Evolutionary conservation across 805 yeast genomes (phyloP).

Genomic region (Hanseniaspora mollemarum): DNA sequence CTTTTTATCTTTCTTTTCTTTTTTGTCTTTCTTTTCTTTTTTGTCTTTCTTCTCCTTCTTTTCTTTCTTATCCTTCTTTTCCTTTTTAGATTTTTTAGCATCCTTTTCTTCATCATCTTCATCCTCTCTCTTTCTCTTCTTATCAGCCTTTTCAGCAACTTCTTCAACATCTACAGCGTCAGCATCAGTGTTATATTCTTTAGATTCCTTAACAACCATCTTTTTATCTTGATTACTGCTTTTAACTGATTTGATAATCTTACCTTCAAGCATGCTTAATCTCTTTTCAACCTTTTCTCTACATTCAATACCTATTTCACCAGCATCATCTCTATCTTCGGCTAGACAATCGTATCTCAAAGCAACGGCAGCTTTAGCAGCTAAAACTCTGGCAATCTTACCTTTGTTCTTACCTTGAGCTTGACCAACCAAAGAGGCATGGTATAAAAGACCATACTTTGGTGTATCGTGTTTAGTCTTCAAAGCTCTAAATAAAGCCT

Average conservation of each 20-base stretch:
- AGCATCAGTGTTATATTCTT: conserved; percentile 90
- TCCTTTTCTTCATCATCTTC: conserved; percentile 29
- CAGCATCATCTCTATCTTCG: conserved; percentile 92
- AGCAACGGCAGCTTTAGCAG: conserved; percentile 96
- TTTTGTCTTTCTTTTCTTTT: conserved; percentile 31
- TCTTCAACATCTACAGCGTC: conserved; percentile 50
- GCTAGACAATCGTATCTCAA: conserved; percentile 92
- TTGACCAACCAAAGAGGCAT: conserved; percentile 94
- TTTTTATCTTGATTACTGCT: conserved; percentile 74
- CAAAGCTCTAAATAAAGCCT: conserved; percentile 95
- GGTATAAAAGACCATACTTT: conserved; percentile 92
- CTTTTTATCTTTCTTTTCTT: conserved; percentile 24
- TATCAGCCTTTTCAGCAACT: conserved; percentile 26
- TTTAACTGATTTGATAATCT: conserved; percentile 84
- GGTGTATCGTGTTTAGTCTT: conserved; percentile 98
- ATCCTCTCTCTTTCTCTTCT: conserved; percentile 26
- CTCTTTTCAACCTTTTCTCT: conserved; percentile 91
- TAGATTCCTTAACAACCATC: conserved; percentile 72
- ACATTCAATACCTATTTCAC: conserved; percentile 82
- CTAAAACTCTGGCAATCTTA: conserved; percentile 95
- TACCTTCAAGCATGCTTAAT: conserved; percentile 89
- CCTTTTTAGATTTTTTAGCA: conserved; percentile 27
- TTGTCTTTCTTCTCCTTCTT: conserved; percentile 27
- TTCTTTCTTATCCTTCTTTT: conserved; percentile 25
- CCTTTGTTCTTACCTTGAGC: conserved; percentile 98